Evolutionary conservation across 176 grass and related monocot species (phyloP).

Genomic region (Pontederia crassipes): DNA sequence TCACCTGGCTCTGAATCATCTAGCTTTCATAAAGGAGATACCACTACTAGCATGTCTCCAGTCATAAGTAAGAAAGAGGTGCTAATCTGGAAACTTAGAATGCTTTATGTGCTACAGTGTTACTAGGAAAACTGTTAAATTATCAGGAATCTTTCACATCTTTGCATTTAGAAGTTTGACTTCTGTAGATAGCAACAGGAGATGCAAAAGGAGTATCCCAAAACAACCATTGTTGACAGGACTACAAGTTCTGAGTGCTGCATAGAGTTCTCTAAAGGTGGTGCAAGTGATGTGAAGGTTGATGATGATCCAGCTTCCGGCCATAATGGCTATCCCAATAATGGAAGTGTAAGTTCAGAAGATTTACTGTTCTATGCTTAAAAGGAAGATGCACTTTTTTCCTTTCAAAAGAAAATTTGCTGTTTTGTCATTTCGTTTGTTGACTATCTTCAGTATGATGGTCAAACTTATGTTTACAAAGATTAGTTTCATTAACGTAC

Average conservation of each 20-base stretch:
- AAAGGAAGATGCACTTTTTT: no score
- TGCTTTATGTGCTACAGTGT: neutral
- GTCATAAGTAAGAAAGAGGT: slow-evolving; percentile 40
- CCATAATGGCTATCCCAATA: slow-evolving; percentile 28
- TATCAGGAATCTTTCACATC: slow-evolving; percentile 27
- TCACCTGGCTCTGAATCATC: neutral
- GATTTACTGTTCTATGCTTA: slow-evolving; percentile 26
- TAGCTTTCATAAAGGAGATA: slow-evolving; percentile 10
- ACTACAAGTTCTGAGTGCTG: slow-evolving; percentile 16
- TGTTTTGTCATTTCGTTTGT: no score
- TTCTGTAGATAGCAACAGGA: slow-evolving; percentile 52
- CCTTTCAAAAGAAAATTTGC: no score
- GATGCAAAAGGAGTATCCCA: slow-evolving; percentile 18
- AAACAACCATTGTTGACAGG: slow-evolving; percentile 15
- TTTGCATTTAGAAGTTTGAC: slow-evolving; percentile 33
- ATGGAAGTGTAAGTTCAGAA: slow-evolving; percentile 49
- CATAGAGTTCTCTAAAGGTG: slow-evolving; percentile 30
- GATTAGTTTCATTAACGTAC: no score
- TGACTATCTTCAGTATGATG: no score
- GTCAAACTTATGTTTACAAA: no score
- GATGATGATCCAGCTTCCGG: slow-evolving; percentile 27
- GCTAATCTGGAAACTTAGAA: slow-evolving; percentile 24
- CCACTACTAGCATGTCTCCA: slow-evolving; percentile 9
- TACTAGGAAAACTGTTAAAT: slow-evolving; percentile 13
- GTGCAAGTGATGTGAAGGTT: slow-evolving; percentile 20